These are phyloP conservation scores for Aspergillus coremiiformis DNA, from an alignment of 495 filamentous ascomycete species.

Conservation along the genomic window DNA sequence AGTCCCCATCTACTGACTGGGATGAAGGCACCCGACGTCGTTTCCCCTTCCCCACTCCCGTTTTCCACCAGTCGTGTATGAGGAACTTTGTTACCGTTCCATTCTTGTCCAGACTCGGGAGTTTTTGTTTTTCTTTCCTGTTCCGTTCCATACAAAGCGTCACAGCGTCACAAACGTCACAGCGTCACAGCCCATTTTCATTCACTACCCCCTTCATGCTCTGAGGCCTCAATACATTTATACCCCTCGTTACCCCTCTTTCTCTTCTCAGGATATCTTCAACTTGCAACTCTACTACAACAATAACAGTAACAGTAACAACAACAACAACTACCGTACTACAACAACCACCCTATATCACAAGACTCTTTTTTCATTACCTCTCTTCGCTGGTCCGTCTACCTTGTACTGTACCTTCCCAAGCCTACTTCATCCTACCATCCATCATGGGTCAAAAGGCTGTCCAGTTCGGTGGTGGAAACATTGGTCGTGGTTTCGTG, in stretches of 20 bases:
- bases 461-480: slow-evolving; percentile 89
- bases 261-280: slow-evolving; percentile 1
- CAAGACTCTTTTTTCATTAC: background rate
- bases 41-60: background rate
- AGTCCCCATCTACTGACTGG: background rate
- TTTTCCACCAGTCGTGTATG: background rate
- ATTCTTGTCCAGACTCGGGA: background rate
- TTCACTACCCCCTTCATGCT: background rate
- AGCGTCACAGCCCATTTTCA: background rate
- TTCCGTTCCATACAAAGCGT: background rate
- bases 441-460: slow-evolving; percentile 65
- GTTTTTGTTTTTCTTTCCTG: too few species aligned
- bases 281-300: too few species aligned
- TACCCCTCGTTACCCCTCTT: slow-evolving; percentile 4
- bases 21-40: too few species aligned
- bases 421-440: slow-evolving; percentile 1
- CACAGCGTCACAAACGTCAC: background rate
- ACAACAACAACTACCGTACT: background rate
- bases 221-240: background rate
- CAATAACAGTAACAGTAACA: too few species aligned
- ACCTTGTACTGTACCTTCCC: slow-evolving; percentile 4
- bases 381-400: too few species aligned
- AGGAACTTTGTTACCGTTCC: background rate
- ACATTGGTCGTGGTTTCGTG: slow-evolving; percentile 70
- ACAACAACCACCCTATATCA: background rate